phyloP scores from a whole-genome alignment of 495 filamentous ascomycete species.

The Annulohypoxylon nitens region DNA sequence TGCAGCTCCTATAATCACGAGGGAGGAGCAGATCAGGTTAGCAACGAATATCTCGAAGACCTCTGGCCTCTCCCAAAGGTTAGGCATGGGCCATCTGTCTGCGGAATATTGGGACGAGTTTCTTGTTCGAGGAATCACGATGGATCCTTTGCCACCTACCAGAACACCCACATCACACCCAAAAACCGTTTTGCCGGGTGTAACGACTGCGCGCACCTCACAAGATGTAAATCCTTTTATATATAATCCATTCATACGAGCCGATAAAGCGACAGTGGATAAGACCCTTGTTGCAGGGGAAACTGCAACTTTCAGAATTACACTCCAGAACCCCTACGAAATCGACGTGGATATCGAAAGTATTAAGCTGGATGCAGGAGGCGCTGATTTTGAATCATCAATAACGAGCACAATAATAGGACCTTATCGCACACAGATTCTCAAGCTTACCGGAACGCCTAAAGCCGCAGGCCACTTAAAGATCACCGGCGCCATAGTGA shows the following conservation, averaged over 20 bases:
- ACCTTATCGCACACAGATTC: slow-evolving; percentile 82
- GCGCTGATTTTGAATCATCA: slow-evolving; percentile 74
- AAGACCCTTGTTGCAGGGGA: slow-evolving; percentile 82
- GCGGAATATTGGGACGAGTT: slow-evolving; percentile 98
- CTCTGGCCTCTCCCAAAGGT: slow-evolving; percentile 75
- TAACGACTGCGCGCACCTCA: slow-evolving; percentile 63
- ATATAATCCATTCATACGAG: slow-evolving; percentile 88
- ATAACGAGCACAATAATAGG: slow-evolving; percentile 76
- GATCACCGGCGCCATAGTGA: slow-evolving; percentile 83
- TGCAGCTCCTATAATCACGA: slow-evolving; percentile 72
- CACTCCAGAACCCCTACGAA: slow-evolving; percentile 93
- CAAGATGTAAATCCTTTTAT: slow-evolving; percentile 86
- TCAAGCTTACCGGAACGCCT: slow-evolving; percentile 78
- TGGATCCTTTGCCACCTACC: slow-evolving; percentile 64
- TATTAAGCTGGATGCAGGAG: slow-evolving; percentile 78
- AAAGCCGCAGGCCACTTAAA: slow-evolving; percentile 73
- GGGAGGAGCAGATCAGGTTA: slow-evolving; percentile 87
- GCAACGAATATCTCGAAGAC: slow-evolving; percentile 87
- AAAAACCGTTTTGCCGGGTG: slow-evolving; percentile 76
- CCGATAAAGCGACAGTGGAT: slow-evolving; percentile 69
- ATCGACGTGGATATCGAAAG: slow-evolving; percentile 90
- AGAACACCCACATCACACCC: slow-evolving; percentile 77
- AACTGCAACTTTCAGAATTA: slow-evolving; percentile 78
- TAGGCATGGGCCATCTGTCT: slow-evolving; percentile 75
- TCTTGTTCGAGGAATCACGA: slow-evolving; percentile 82